Conservation (phyloP, 2,329 filamentous ascomycete species). For the Exophiala xenobiotica region DNA sequence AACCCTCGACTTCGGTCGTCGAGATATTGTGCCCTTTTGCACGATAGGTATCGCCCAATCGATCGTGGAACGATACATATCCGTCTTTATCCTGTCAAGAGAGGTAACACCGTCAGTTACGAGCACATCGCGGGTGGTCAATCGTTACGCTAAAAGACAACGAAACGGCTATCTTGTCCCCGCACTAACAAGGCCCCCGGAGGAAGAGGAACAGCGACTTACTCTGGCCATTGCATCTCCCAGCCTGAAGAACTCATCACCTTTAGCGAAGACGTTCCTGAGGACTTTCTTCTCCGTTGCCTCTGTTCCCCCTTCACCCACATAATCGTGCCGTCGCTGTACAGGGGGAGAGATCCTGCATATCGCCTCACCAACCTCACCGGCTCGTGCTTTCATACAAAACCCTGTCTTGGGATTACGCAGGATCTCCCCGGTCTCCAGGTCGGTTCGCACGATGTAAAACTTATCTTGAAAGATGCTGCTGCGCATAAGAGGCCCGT, state of each 20-base stretch:
- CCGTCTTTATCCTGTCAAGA: slow-evolving; percentile 63
- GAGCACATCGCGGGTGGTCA: too few relatives aligned
- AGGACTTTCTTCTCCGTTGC: slow-evolving; percentile 73
- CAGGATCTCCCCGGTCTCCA: slow-evolving; percentile 42
- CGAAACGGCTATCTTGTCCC: too few relatives aligned
- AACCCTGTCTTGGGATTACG: slow-evolving; percentile 68
- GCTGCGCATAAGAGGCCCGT: slow-evolving; percentile 40
- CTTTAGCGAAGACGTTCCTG: slow-evolving; percentile 68
- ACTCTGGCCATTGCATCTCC: slow-evolving; percentile 66
- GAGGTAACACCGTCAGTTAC: neutral
- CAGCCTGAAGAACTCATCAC: slow-evolving; percentile 77
- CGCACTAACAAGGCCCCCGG: too few relatives aligned
- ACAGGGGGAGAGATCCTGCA: slow-evolving; percentile 48
- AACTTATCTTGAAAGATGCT: slow-evolving; percentile 42
- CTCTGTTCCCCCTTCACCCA: slow-evolving; percentile 48
- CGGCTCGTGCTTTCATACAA: slow-evolving; percentile 60
- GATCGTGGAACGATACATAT: slow-evolving; percentile 72
- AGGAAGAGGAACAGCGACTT: slow-evolving; percentile 4
- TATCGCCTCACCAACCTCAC: slow-evolving; percentile 72
- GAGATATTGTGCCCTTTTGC: slow-evolving; percentile 77
- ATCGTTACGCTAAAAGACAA: too few relatives aligned
- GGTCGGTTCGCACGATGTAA: slow-evolving; percentile 45
- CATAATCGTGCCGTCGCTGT: slow-evolving; percentile 22
- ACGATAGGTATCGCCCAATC: slow-evolving; percentile 55
- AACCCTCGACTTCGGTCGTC: slow-evolving; percentile 65